These are phyloP conservation scores for Epichloe gansuensis DNA, from an alignment of 2,329 filamentous ascomycete genomes.

Conservation along the genomic window DNA sequence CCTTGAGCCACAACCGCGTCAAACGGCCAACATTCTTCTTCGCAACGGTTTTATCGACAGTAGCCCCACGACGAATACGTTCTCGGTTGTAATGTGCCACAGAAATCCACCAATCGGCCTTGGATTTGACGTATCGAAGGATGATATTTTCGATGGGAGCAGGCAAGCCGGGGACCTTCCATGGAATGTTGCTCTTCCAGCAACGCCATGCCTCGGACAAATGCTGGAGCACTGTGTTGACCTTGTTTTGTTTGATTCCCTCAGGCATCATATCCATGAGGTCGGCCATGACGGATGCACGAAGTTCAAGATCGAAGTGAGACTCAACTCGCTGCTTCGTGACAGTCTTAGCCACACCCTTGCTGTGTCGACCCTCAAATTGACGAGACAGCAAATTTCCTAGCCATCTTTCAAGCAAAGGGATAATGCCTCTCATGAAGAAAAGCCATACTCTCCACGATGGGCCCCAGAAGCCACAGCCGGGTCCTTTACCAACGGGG, in stretches of 20 bases:
- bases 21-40: conserved; percentile 97
- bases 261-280: conserved; percentile 99
- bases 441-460: conserved; percentile 99
- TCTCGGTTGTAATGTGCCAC: conserved; percentile 98
- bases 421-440: conserved; percentile 98
- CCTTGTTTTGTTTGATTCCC: conserved; percentile 98
- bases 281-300: conserved; percentile 97
- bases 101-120: conserved; percentile 99
- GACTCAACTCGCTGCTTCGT: conserved; percentile 98
- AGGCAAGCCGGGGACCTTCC: conserved; percentile 94
- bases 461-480: conserved; percentile 97
- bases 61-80: conserved; percentile 88
- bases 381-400: conserved; percentile 93
- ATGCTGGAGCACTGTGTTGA: conserved; percentile 95
- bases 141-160: conserved; percentile 99
- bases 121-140: conserved; percentile 94
- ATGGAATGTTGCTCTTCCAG: conserved; percentile 99
- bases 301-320: conserved; percentile 92
- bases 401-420: conserved; percentile 90
- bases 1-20: conserved; percentile 92
- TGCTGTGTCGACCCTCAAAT: conserved; percentile 96
- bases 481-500: conserved; percentile 90
- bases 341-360: conserved; percentile 96
- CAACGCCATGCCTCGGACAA: conserved; percentile 97
- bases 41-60: conserved; percentile 96